Percentiles rank a stretch among this genome's conserved stretches.
phyloP scores from a whole-genome alignment of 1,139 yeast genomes.

The Lodderomyces orthopsilosis region DNA sequence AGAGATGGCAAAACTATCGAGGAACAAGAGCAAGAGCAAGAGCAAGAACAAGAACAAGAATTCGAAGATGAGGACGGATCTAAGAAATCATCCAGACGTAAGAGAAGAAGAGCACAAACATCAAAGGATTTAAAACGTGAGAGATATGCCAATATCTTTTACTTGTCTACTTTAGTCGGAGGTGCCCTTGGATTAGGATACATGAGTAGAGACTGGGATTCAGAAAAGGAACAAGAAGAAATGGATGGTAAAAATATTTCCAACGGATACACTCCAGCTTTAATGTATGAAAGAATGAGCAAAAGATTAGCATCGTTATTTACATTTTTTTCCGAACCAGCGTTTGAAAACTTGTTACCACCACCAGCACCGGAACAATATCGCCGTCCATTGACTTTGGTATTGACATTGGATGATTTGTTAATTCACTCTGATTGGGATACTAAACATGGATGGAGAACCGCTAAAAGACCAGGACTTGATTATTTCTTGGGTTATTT shows the following conservation, averaged over 20 bases:
- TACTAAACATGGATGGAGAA: constrained; percentile 93
- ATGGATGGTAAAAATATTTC: constrained; percentile 50
- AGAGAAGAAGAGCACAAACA: constrained; percentile 59
- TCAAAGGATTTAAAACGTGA: constrained; percentile 59
- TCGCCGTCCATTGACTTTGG: constrained; percentile 89
- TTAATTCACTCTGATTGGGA: constrained; percentile 92
- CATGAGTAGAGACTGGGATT: constrained; percentile 85
- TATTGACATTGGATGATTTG: constrained; percentile 83
- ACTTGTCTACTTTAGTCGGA: constrained; percentile 58
- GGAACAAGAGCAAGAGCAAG: constrained; percentile 7
- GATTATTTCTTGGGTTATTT: constrained; percentile 94
- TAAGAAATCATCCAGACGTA: constrained; percentile 19
- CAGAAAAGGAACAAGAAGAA: constrained; percentile 61
- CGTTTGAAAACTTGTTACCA: constrained; percentile 86
- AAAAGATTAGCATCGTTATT: constrained; percentile 75
- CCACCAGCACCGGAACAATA: constrained; percentile 87
- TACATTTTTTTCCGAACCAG: constrained; percentile 89
- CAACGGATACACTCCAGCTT: constrained; percentile 68
- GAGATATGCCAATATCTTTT: constrained; percentile 66
- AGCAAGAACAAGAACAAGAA: constrained; percentile 1
- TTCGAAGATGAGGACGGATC: constrained; percentile 3
- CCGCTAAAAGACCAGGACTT: constrained; percentile 97
- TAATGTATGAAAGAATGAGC: constrained; percentile 63
- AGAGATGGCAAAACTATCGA: not conserved
- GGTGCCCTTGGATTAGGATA: constrained; percentile 68